phyloP scores from a whole-genome alignment of 768 basidiomycete species.

The Gymnopilus junonius region DNA sequence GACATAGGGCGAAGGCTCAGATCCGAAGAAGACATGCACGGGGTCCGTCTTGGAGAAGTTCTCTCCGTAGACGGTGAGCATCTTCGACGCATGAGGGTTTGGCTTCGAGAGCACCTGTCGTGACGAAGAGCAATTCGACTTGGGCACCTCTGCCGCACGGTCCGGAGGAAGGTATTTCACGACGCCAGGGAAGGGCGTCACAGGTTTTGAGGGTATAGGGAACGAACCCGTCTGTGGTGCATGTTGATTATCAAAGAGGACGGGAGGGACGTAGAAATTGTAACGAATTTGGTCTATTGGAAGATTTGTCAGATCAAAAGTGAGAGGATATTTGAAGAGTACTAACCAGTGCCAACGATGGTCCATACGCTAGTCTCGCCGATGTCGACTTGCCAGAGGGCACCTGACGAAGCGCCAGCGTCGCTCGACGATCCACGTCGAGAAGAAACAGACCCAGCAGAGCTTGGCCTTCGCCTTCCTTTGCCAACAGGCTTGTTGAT shows the following conservation, averaged over 20 bases:
- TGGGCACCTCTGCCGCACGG: constrained; percentile 82
- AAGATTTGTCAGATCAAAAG: constrained; percentile 20
- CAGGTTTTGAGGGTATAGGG: constrained; percentile 79
- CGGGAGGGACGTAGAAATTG: constrained; percentile 90
- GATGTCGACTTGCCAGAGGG: constrained; percentile 88
- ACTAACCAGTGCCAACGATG: constrained; percentile 86
- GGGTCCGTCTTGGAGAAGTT: constrained; percentile 87
- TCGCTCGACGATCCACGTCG: constrained; percentile 72
- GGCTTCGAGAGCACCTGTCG: constrained; percentile 77
- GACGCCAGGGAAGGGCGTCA: constrained; percentile 85
- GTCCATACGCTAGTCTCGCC: constrained; percentile 96
- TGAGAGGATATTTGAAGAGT: constrained; percentile 8
- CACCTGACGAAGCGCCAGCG: constrained; percentile 72
- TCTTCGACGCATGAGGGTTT: constrained; percentile 76
- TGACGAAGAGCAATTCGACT: constrained; percentile 67
- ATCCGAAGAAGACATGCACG: constrained; percentile 83
- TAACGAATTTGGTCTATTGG: constrained; percentile 83
- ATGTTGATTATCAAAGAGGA: constrained; percentile 80
- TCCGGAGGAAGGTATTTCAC: constrained; percentile 93
- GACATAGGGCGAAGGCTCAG: constrained; percentile 84
- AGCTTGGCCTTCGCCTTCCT: constrained; percentile 75
- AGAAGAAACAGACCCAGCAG: constrained; percentile 73
- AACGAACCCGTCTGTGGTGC: constrained; percentile 73
- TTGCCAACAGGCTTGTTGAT: constrained; percentile 55
- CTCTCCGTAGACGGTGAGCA: constrained; percentile 88